Percentiles rank a stretch among this genome's conserved stretches.
phyloP scores from a whole-genome alignment of 2,329 filamentous ascomycete genomes.

The Tolypocladium ovalisporum region DNA sequence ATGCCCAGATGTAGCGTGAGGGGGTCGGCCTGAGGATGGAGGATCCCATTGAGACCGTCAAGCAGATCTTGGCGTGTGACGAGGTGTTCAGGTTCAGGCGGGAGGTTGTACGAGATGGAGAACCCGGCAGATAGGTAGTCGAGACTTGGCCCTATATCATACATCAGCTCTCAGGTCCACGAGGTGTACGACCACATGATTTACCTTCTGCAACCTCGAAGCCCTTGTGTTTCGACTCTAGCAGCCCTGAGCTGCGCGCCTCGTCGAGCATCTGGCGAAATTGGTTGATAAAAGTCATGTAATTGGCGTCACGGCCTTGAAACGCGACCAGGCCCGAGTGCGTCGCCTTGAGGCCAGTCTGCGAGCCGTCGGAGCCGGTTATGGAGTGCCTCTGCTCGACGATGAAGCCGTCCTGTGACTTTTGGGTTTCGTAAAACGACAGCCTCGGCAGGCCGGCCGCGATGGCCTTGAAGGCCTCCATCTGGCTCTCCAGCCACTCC shows the following conservation, averaged over 20 bases:
- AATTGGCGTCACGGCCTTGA: slow-evolving; percentile 13
- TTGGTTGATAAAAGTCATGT: slow-evolving; percentile 10
- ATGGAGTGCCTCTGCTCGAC: slow-evolving; percentile 14
- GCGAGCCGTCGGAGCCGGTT: slow-evolving; percentile 12
- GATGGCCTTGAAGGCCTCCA: slow-evolving; percentile 15
- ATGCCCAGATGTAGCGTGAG: slow-evolving; percentile 9
- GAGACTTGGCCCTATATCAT: slow-evolving; percentile 5
- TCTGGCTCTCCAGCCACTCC: slow-evolving; percentile 15
- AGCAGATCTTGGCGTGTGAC: slow-evolving; percentile 9
- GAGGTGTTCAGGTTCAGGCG: slow-evolving; percentile 5
- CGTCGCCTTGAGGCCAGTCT: slow-evolving; percentile 10
- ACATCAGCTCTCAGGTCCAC: not conserved
- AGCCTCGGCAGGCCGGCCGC: slow-evolving; percentile 10
- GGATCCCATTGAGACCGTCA: slow-evolving; percentile 7
- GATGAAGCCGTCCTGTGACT: slow-evolving; percentile 11
- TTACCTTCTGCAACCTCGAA: slow-evolving; percentile 9
- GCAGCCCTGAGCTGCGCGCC: slow-evolving; percentile 4
- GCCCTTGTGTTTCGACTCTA: slow-evolving; percentile 10
- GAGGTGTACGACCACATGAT: not conserved
- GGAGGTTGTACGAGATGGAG: slow-evolving; percentile 7
- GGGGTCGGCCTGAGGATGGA: slow-evolving; percentile 1
- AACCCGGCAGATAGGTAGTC: slow-evolving; percentile 10
- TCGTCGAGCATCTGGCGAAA: slow-evolving; percentile 12
- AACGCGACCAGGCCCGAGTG: slow-evolving; percentile 13
- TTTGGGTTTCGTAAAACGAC: slow-evolving; percentile 16